Base-by-base conservation (phyloP, 2,329 filamentous ascomycete genomes). In the Botrytis paeoniae region DNA sequence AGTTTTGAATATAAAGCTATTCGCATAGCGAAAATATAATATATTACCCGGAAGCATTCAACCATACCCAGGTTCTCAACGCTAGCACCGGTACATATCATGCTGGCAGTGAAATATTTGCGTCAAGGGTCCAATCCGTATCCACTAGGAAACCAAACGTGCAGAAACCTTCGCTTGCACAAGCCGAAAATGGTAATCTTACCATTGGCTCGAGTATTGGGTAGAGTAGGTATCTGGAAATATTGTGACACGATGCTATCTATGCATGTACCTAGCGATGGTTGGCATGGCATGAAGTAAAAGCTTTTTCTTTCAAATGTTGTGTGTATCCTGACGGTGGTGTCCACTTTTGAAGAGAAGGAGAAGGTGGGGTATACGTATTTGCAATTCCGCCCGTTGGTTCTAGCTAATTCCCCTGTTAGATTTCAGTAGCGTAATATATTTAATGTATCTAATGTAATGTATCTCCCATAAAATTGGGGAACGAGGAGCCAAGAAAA, bases 61-160 rank as follows among this genome's bases (percentile, higher is more conserved):
- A 29, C 41, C 29, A 10, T 45, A 25, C 43, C 20, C 20, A 22
- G 20, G 20, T 37, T 2, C n/a, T 29, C 16, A 37, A 51, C 29
- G 43, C 63, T 43, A n/a, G 29, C n/a, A 65, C 63, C 41, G 20
- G 63, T 65, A 48, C 41, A 65, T n/a, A 61, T n/a, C 59, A 61
- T n/a, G 60, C 60, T 39, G 22, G 14, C 32, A 37, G 59, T 61
- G 59, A 25, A 37, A 8, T 37, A 14, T 51, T 51, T 39, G 45
- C 14, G 48, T n/a, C 48, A 37, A 25, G 45, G 63, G 32, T 54
- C 22, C 14, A 54, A 18, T 37, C 14, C 8, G 20, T 37, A 61
- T 37, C 32, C 59, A 16, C 29, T 25, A 35, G 41, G 12, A 64
- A 64, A 25, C 9, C 8, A 59, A 59, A 59, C 29, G 54, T 59